Conservation (phyloP, 1,284 basidiomycete genomes). For the Xerocomus cyaneibrunnescens region DNA sequence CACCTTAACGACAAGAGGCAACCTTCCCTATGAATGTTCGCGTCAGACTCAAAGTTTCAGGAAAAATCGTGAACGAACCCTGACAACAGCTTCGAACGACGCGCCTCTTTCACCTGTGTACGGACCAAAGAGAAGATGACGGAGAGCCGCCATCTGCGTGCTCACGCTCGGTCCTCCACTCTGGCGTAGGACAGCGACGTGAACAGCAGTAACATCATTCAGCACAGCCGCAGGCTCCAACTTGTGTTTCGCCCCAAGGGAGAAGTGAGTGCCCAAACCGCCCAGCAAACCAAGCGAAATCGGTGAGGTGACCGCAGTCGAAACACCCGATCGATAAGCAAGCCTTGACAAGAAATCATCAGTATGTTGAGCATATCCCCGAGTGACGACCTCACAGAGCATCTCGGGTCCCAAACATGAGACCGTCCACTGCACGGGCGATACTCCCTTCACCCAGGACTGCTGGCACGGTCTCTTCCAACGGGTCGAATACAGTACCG, state of each 20-base stretch:
- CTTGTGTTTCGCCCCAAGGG: constrained; percentile 58
- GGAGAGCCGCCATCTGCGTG: constrained; percentile 63
- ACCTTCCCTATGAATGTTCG: constrained; percentile 39
- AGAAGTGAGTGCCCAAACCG: constrained; percentile 68
- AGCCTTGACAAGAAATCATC: constrained; percentile 38
- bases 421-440: constrained; percentile 70
- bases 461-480: constrained; percentile 44
- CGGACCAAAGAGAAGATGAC: constrained; percentile 57
- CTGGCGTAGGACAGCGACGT: constrained; percentile 48
- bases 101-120: constrained; percentile 47
- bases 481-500: constrained; percentile 55
- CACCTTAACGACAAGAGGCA: constrained; percentile 57
- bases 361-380: not conserved
- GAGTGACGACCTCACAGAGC: constrained; percentile 54
- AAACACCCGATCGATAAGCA: constrained; percentile 68
- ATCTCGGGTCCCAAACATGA: constrained; percentile 70
- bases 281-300: constrained; percentile 57
- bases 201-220: constrained; percentile 58
- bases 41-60: constrained; percentile 4
- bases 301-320: constrained; percentile 57
- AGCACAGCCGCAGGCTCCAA: constrained; percentile 70
- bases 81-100: constrained; percentile 54
- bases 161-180: constrained; percentile 49
- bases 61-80: constrained; percentile 11
- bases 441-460: constrained; percentile 55